Evolutionary conservation across 345 rosid species (phyloP).

Genomic region (Odontarrhena argentea): DNA sequence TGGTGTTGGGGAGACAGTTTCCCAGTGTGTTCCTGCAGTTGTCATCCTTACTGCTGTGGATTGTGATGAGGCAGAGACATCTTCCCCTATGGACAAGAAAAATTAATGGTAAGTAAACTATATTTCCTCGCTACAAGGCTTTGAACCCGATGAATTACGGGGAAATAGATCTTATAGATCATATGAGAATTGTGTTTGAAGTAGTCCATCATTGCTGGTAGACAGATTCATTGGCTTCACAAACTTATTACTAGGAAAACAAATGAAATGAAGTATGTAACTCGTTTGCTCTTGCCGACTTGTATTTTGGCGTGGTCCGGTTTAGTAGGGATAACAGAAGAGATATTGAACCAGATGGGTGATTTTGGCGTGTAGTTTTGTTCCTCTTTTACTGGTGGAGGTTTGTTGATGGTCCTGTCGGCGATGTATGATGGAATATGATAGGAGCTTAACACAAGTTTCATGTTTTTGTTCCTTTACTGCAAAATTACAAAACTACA

Average conservation of each 20-base stretch:
- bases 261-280: background rate
- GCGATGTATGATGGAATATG: background rate
- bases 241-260: background rate
- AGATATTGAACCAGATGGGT: constrained; percentile 1
- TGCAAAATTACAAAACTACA: constrained; percentile 13
- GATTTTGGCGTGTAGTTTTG: constrained; percentile 21
- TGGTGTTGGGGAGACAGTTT: too few species aligned
- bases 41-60: constrained; percentile 81
- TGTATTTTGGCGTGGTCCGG: constrained; percentile 20
- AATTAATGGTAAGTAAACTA: constrained; percentile 13
- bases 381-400: background rate
- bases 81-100: constrained; percentile 41
- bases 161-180: background rate
- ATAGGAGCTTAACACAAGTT: background rate
- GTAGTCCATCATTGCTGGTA: background rate
- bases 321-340: background rate
- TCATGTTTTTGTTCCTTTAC: background rate
- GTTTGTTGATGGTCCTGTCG: background rate
- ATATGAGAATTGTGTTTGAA: constrained; percentile 18
- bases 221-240: constrained; percentile 17
- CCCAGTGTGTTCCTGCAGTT: constrained; percentile 47
- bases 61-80: constrained; percentile 81
- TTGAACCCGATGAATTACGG: background rate
- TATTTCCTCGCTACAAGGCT: background rate
- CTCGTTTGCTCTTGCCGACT: constrained; percentile 15